Evolutionary conservation across 1,139 yeast genomes (phyloP).

Genomic region (Chernovozyma aurita): DNA sequence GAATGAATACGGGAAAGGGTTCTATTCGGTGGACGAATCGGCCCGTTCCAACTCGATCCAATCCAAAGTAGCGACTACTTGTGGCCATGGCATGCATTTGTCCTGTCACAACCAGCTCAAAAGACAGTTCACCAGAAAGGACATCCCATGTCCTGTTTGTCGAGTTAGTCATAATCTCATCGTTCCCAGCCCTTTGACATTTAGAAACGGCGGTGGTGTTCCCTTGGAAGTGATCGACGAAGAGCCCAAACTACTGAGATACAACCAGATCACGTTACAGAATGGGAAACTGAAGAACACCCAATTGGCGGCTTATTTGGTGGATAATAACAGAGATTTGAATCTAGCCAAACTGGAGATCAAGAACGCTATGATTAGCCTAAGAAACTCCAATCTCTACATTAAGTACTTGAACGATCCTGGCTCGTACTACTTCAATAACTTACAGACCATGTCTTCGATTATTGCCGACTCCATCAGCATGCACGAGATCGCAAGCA

Average conservation of each 20-base stretch:
- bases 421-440: slow-evolving; percentile 15
- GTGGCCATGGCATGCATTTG: slow-evolving; percentile 69
- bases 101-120: slow-evolving; percentile 41
- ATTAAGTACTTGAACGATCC: background rate
- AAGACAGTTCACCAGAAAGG: slow-evolving; percentile 17
- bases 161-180: slow-evolving; percentile 46
- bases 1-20: slow-evolving; percentile 25
- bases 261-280: slow-evolving; percentile 8
- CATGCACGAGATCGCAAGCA: slow-evolving; percentile 51
- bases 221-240: slow-evolving; percentile 1
- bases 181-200: slow-evolving; percentile 38
- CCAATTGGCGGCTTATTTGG: background rate
- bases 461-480: slow-evolving; percentile 54
- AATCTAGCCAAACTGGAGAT: background rate
- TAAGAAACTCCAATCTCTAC: background rate
- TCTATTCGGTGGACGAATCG: background rate
- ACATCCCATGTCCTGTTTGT: slow-evolving; percentile 61
- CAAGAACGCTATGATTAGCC: background rate
- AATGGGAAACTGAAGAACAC: background rate
- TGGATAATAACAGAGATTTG: background rate
- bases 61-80: slow-evolving; percentile 46
- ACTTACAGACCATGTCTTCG: slow-evolving; percentile 19
- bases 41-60: background rate
- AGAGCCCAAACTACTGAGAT: slow-evolving; percentile 7
- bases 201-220: slow-evolving; percentile 15